Evolutionary conservation across 805 yeast genomes (phyloP), one percentile per base, ranked within the genome.

Genomic region (Wickerhamomyces chambardii): DNA sequence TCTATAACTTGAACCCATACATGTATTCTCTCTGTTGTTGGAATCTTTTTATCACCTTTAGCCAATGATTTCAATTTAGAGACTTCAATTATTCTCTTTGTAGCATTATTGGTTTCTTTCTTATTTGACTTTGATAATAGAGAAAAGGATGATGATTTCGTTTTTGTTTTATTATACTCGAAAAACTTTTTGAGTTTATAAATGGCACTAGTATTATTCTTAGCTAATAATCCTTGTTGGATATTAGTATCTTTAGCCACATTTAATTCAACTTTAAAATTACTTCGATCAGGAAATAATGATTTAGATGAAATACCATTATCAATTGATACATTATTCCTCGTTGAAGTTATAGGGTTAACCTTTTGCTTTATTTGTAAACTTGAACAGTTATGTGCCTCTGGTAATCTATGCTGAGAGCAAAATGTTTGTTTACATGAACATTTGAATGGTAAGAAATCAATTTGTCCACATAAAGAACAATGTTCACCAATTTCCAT

Each of bases 401-500:
- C 55, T 34, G 48, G 52, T 8, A 17, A n/a, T 12, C 53, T 35
- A 36, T 51, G 56, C 14, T 42, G 41, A 2, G 31, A 25, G 28
- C 56, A 51, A 22, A 49, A 51, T 0, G 41, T 41, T 16, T 32
- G 34, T 6, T 39, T 39, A 31, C 56, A 51, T n/a, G 42, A 28
- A 29, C 56, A 51, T 32, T 39, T 49, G 38, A 50, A 51, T 0
- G 56, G 56, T 15, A 51, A 36, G 37, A 50, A 51, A 30, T 51
- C 56, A 2, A 50, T 37, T 32, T 50, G 55, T 4, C 55, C 55
- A 40, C 56, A 51, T 32, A 43, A 48, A 4, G 53, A 39, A 32
- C 56, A 51, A 35, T 50, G 55, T 31, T 50, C 51, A 9, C 56
- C 56, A 14, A 51, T 49, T 30, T 51, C 55, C 54, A 51, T 49